phyloP scores from a whole-genome alignment of 2,329 filamentous ascomycete genomes.

The Cladosporium cucumerinum region DNA sequence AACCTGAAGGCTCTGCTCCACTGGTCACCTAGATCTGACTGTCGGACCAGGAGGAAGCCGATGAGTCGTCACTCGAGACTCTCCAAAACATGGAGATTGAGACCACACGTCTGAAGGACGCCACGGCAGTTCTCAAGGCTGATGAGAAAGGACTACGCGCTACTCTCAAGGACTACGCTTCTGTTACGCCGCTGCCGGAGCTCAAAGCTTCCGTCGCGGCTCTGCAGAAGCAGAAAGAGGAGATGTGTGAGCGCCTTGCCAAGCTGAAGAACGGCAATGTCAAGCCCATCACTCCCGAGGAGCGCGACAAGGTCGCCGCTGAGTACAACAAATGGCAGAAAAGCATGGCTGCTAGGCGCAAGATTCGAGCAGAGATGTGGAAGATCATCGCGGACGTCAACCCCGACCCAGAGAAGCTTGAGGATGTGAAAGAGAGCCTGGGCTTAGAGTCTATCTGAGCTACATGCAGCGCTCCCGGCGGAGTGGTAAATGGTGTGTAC shows the following conservation, averaged over 20 bases:
- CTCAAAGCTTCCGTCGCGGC: slow-evolving; percentile 44
- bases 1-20: not conserved
- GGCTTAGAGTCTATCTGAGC: slow-evolving; percentile 23
- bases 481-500: not conserved
- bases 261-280: slow-evolving; percentile 41
- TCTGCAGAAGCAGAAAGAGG: slow-evolving; percentile 45
- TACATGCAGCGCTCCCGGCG: too few species aligned
- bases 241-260: slow-evolving; percentile 41
- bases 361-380: slow-evolving; percentile 53
- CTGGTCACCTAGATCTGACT: not conserved
- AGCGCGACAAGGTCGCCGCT: slow-evolving; percentile 45
- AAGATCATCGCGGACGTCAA: slow-evolving; percentile 42
- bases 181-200: slow-evolving; percentile 50
- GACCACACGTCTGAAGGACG: slow-evolving; percentile 46
- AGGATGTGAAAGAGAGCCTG: slow-evolving; percentile 38
- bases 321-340: slow-evolving; percentile 45
- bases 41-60: slow-evolving; percentile 45
- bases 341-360: slow-evolving; percentile 42
- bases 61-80: slow-evolving; percentile 47
- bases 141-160: slow-evolving; percentile 50
- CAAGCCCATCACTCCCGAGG: slow-evolving; percentile 47
- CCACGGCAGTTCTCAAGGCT: slow-evolving; percentile 44
- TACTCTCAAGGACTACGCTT: slow-evolving; percentile 45
- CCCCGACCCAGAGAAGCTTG: slow-evolving; percentile 43
- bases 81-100: slow-evolving; percentile 50